Evolutionary conservation across 208 protist genomes (phyloP), one percentile per base, ranked within the genome.

Genomic region (Trypanosomatidae sp.): DNA sequence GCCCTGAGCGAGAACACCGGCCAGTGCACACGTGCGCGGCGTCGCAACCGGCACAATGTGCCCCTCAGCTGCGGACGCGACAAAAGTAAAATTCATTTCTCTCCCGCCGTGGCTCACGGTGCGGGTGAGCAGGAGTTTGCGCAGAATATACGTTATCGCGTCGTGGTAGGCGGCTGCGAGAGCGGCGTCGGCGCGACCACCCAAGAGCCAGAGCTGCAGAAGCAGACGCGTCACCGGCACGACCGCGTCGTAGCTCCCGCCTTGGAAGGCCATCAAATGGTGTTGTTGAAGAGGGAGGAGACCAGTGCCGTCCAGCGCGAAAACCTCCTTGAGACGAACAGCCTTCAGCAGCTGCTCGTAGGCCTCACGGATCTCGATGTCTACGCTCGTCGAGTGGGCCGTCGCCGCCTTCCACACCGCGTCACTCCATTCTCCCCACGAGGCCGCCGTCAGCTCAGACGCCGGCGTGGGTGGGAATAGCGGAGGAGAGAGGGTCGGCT

Each of bases 81-180:
- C 76, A 49, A 82, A 84, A 30, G 83, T 87, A 30, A 74, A 71
- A 72, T 86, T 87, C 41, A 77, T 69, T 5, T 43, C 30, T 65
- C 43, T 8, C 22, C 44, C 5, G 53, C 58, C 13, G 58, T 62
- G 6, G 19, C n/a, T 8, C 0, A 80, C 58, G 19, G 76, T 75
- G 66, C 76, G 76, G 12, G 83, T 84, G 74, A 69, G 69, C 36
- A 88, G 30, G 10, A 79, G 68, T 1, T 77, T 3, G 3, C 25
- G 28, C 17, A 84, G 8, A 7, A 82, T 53, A 10, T 25, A 30
- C 64, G n/a, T n/a, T n/a, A n/a, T n/a, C n/a, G n/a, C n/a, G n/a
- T n/a, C n/a, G n/a, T n/a, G n/a, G n/a, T n/a, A n/a, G n/a, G n/a
- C n/a, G n/a, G n/a, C n/a, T n/a, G 66, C 62, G 0, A 82, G 71